A percentile compares a stretch with the other conserved stretches of the same genome.
Conservation (phyloP, 129 eudicot species). For the Flaveria bidentis region DNA sequence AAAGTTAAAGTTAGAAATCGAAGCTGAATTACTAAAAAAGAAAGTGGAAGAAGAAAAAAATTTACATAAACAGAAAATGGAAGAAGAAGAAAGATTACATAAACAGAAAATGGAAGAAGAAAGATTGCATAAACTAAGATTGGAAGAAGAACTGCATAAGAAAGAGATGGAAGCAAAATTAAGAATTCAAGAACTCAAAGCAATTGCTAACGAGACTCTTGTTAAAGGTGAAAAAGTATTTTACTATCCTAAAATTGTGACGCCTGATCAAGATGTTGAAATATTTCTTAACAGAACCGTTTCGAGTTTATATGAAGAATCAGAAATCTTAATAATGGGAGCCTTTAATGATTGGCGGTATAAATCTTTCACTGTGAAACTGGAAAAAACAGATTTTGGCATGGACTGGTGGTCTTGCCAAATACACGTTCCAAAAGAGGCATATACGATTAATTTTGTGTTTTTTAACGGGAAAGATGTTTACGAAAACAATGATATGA, state of each 20-base stretch:
- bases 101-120: slow-evolving; percentile 21
- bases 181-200: slow-evolving; percentile 58
- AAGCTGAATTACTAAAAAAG: slow-evolving; percentile 41
- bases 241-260: slow-evolving; percentile 64
- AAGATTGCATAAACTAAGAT: slow-evolving; percentile 3
- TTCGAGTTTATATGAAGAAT: slow-evolving; percentile 69
- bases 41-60: slow-evolving; percentile 26
- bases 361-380: slow-evolving; percentile 69
- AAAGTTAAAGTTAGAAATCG: slow-evolving; percentile 62
- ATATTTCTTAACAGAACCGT: slow-evolving; percentile 69
- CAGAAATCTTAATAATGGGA: slow-evolving; percentile 78
- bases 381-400: slow-evolving; percentile 63
- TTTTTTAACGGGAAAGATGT: slow-evolving; percentile 86
- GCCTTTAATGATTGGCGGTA: slow-evolving; percentile 92
- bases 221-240: slow-evolving; percentile 63
- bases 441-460: slow-evolving; percentile 86
- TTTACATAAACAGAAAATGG: slow-evolving; percentile 22
- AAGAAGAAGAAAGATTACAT: slow-evolving; percentile 40
- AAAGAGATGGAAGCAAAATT: slow-evolving; percentile 62
- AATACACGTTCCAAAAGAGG: slow-evolving; percentile 87
- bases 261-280: slow-evolving; percentile 73
- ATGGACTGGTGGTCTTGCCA: slow-evolving; percentile 99
- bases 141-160: slow-evolving; percentile 33
- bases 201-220: slow-evolving; percentile 69
- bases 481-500: slow-evolving; percentile 76